phyloP scores from a whole-genome alignment of 2,329 filamentous ascomycete species.

The Coleophoma eucalyptorum region DNA sequence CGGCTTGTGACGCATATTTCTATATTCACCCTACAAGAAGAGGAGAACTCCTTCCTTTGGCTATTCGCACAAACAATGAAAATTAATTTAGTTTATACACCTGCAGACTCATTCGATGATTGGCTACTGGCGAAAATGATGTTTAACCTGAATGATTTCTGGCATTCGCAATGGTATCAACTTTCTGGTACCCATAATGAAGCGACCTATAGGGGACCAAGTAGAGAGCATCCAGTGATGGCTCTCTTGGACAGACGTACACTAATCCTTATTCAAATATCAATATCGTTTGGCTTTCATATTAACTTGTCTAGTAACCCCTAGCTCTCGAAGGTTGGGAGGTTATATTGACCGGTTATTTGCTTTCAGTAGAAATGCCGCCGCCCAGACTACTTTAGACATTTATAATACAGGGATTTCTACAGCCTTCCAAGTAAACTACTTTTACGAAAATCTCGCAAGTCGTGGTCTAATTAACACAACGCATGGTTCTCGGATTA shows the following conservation, averaged over 20 bases:
- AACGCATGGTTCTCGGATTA: conserved; percentile 30
- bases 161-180: conserved; percentile 39
- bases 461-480: conserved; percentile 36
- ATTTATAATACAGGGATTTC: no score
- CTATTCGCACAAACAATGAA: conserved; percentile 41
- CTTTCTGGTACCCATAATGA: conserved; percentile 39
- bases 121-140: conserved; percentile 48
- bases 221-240: conserved; percentile 39
- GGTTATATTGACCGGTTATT: no score
- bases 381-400: no score
- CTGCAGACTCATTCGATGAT: conserved; percentile 37
- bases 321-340: no score
- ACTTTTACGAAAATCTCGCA: conserved; percentile 33
- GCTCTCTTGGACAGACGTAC: conserved; percentile 32
- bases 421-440: conserved; percentile 32
- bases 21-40: conserved; percentile 36
- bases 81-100: conserved; percentile 41
- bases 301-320: no score
- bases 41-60: conserved; percentile 41
- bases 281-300: no score
- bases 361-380: no score
- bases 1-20: conserved; percentile 42
- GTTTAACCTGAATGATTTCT: conserved; percentile 44
- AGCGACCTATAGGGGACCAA: conserved; percentile 41
- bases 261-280: no score